Percentiles rank a stretch among this genome's conserved stretches.
Evolutionary conservation across 768 basidiomycete genomes (phyloP).

Genomic region (Naganishia friedmannii): DNA sequence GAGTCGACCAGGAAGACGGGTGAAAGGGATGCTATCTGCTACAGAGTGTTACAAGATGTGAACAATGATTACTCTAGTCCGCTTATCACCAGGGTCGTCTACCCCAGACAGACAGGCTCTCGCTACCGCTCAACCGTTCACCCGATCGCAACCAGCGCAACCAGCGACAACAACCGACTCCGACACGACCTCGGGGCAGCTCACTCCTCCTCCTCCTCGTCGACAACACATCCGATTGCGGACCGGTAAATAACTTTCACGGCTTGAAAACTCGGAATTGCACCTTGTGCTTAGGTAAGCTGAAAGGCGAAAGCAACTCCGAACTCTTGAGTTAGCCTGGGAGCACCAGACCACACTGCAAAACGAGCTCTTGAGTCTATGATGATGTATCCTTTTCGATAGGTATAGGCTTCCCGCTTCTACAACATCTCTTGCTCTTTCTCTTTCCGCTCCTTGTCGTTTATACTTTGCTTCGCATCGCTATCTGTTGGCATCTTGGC

Average conservation of each 20-base stretch:
- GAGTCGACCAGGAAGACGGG: neutral
- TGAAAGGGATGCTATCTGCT: neutral
- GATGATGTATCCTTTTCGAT: too few relatives aligned
- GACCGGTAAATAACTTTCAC: neutral
- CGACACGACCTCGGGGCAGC: too few relatives aligned
- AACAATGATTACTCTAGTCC: neutral
- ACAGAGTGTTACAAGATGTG: neutral
- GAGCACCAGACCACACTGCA: too few relatives aligned
- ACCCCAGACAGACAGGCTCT: neutral
- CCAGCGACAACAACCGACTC: too few relatives aligned
- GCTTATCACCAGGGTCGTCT: conserved; percentile 7
- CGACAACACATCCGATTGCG: neutral
- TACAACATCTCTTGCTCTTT: neutral
- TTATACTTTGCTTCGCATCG: neutral
- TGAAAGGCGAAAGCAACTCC: neutral
- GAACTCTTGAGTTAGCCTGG: too few relatives aligned
- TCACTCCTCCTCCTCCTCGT: too few relatives aligned
- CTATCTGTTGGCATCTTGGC: neutral
- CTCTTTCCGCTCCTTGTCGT: neutral
- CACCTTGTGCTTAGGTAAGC: neutral
- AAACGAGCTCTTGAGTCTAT: too few relatives aligned
- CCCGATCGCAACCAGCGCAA: neutral
- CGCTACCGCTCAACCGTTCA: neutral
- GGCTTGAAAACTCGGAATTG: neutral
- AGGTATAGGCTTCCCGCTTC: neutral